phyloP scores from a whole-genome alignment of 805 yeast species.

The Zygoascus bituminiphila region DNA sequence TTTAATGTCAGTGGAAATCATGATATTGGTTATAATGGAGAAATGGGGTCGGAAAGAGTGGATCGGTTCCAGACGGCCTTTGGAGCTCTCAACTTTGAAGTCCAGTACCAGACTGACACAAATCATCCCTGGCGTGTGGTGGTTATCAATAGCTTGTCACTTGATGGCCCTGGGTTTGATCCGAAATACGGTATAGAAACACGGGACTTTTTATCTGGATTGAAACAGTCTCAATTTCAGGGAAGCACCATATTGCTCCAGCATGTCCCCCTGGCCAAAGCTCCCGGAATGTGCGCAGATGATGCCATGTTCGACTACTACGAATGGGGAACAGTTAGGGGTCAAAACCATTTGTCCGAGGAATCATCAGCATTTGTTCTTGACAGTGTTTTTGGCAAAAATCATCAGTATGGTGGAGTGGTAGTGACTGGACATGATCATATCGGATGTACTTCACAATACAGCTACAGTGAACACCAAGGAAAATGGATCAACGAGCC shows the following conservation, averaged over 20 bases:
- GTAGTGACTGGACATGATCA: slow-evolving; percentile 95
- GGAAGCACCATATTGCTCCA: slow-evolving; percentile 81
- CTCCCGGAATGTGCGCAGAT: slow-evolving; percentile 75
- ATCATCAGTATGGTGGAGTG: slow-evolving; percentile 49
- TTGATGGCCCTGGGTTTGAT: slow-evolving; percentile 88
- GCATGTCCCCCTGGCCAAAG: slow-evolving; percentile 84
- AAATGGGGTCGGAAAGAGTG: slow-evolving; percentile 86
- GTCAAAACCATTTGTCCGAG: slow-evolving; percentile 75
- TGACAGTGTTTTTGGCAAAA: slow-evolving; percentile 57
- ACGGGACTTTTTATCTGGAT: slow-evolving; percentile 61
- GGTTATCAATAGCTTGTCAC: slow-evolving; percentile 70
- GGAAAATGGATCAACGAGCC: slow-evolving; percentile 5
- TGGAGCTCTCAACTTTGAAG: slow-evolving; percentile 81
- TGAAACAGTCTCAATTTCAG: slow-evolving; percentile 43
- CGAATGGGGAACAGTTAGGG: slow-evolving; percentile 57
- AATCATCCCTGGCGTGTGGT: slow-evolving; percentile 68
- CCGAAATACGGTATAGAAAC: slow-evolving; percentile 58
- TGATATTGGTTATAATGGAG: slow-evolving; percentile 93
- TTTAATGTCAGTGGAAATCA: slow-evolving; percentile 90
- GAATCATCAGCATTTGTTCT: slow-evolving; percentile 62
- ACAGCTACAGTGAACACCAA: slow-evolving; percentile 32
- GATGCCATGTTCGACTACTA: slow-evolving; percentile 69
- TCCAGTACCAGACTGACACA: slow-evolving; percentile 38
- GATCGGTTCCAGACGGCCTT: slow-evolving; percentile 64
- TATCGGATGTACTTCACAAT: slow-evolving; percentile 77